A percentile compares a stretch with the other conserved stretches of the same genome.
Conservation (phyloP, 2,329 filamentous ascomycete species). For the Sclerotinia minor region DNA sequence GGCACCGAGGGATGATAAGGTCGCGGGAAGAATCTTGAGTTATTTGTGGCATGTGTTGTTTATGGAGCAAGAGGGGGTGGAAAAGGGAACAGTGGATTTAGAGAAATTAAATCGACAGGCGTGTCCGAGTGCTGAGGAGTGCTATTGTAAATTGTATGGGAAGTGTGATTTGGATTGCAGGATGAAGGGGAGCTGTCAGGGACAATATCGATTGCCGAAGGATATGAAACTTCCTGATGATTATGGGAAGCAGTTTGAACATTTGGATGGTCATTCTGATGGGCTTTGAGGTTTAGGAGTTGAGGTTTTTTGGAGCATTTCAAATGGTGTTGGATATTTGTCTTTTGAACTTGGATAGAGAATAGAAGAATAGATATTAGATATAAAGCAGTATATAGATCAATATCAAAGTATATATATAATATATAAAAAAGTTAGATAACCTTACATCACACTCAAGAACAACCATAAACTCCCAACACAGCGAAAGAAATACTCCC, state of each 20-base stretch:
- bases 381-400: neutral
- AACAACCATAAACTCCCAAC: neutral
- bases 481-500: neutral
- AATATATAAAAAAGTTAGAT: neutral
- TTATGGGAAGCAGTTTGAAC: conserved; percentile 20
- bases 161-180: conserved; percentile 33
- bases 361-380: neutral
- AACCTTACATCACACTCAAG: neutral
- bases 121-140: conserved; percentile 33
- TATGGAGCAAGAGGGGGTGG: conserved; percentile 33
- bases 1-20: conserved; percentile 46
- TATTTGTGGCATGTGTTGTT: conserved; percentile 54
- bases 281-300: neutral
- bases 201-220: conserved; percentile 33
- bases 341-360: neutral
- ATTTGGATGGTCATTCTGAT: conserved; percentile 1
- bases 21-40: conserved; percentile 49
- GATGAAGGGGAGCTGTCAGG: conserved; percentile 29
- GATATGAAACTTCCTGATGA: conserved; percentile 31
- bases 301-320: neutral
- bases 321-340: neutral
- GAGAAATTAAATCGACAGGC: conserved; percentile 31
- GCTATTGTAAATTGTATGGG: conserved; percentile 37
- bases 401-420: neutral
- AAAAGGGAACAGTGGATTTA: conserved; percentile 27